Evolutionary conservation across 148 eudicot species (phyloP).

Genomic region (Tetragonia tetragonoides): DNA sequence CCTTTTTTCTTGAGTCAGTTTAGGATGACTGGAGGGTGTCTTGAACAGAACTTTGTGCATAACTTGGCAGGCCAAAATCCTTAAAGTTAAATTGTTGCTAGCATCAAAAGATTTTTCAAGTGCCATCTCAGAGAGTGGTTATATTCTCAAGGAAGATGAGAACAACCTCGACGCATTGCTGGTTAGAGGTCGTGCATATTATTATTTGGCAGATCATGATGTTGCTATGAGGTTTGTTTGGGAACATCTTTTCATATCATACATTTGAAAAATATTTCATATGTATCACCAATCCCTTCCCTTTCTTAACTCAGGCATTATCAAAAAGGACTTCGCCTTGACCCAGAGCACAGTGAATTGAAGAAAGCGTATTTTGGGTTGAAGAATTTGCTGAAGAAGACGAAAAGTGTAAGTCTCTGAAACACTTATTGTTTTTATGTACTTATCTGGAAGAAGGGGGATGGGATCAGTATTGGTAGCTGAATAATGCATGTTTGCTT

Average conservation of each 20-base stretch:
- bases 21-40: constrained; percentile 5
- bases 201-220: constrained; percentile 95
- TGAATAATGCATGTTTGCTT: background rate
- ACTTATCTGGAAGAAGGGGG: background rate
- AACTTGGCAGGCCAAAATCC: constrained; percentile 64
- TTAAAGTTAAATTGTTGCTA: constrained; percentile 67
- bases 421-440: background rate
- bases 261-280: background rate
- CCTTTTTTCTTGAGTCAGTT: background rate
- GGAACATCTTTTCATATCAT: background rate
- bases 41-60: constrained; percentile 1
- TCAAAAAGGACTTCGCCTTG: constrained; percentile 90
- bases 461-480: background rate
- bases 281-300: constrained; percentile 6
- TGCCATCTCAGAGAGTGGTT: constrained; percentile 74
- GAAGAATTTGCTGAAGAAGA: constrained; percentile 83
- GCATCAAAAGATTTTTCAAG: constrained; percentile 76
- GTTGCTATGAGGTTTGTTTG: constrained; percentile 69
- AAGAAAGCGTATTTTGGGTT: constrained; percentile 93
- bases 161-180: constrained; percentile 74
- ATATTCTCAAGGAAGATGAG: constrained; percentile 84
- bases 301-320: constrained; percentile 61
- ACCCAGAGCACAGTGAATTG: constrained; percentile 89
- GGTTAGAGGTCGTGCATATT: constrained; percentile 87
- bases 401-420: constrained; percentile 60